Conservation (phyloP, 495 filamentous ascomycete species). For the Darksidea phi region DNA sequence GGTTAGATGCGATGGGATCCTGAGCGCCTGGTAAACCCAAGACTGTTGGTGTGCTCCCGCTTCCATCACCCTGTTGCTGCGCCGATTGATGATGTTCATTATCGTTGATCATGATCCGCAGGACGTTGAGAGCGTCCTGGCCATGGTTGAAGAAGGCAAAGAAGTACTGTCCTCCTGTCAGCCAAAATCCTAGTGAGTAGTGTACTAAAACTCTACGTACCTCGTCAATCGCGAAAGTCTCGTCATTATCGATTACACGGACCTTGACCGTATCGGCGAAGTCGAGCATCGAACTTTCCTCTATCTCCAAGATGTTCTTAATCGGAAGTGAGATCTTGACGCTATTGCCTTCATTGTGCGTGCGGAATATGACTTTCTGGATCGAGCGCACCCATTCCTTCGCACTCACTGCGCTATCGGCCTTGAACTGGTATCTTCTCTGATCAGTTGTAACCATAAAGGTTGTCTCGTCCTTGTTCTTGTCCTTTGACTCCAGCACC, state of each 20-base stretch:
- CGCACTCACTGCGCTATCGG: conserved; percentile 82
- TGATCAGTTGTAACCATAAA: conserved; percentile 83
- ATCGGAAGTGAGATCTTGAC: conserved; percentile 93
- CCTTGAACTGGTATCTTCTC: conserved; percentile 80
- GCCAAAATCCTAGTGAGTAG: conserved; percentile 7
- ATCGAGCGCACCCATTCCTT: conserved; percentile 97
- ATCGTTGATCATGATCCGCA: conserved; percentile 72
- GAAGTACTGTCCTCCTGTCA: conserved; percentile 67
- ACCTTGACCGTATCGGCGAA: conserved; percentile 95
- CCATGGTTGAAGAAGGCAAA: conserved; percentile 92
- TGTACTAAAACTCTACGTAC: conserved; percentile 49
- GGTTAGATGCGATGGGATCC: conserved; percentile 42
- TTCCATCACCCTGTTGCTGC: background rate
- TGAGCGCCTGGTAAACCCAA: background rate
- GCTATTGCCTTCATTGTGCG: conserved; percentile 94
- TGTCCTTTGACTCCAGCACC: conserved; percentile 66
- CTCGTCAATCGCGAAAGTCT: conserved; percentile 93
- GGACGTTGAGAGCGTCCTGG: conserved; percentile 76
- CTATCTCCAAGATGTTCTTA: conserved; percentile 85
- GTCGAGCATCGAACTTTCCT: conserved; percentile 87
- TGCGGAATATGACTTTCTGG: conserved; percentile 91
- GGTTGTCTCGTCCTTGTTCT: conserved; percentile 63
- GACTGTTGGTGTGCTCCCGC: background rate
- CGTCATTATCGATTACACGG: conserved; percentile 83
- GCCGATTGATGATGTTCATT: conserved; percentile 41